Evolutionary conservation across 495 filamentous ascomycete species (phyloP).

Genomic region (Copromyces sp.): DNA sequence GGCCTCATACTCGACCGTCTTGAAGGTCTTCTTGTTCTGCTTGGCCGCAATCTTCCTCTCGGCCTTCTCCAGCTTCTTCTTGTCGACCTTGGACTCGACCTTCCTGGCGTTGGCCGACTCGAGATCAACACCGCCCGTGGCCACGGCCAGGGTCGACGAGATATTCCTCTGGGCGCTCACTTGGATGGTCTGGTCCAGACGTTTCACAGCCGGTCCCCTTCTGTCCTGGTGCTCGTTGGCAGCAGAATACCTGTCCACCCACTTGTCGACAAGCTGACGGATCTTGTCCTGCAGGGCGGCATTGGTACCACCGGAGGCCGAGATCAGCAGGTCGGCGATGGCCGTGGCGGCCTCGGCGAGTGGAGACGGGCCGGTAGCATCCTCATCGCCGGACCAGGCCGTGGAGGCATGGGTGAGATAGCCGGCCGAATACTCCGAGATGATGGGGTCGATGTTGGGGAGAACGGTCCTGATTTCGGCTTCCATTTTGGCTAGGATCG

Average conservation of each 20-base stretch:
- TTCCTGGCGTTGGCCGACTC: slow-evolving; percentile 87
- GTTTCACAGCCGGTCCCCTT: slow-evolving; percentile 67
- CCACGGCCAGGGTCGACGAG: slow-evolving; percentile 85
- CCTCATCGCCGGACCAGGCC: slow-evolving; percentile 65
- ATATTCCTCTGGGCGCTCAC: slow-evolving; percentile 90
- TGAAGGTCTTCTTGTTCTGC: slow-evolving; percentile 96
- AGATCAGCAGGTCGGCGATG: slow-evolving; percentile 77
- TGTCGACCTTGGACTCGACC: slow-evolving; percentile 93
- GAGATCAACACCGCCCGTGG: slow-evolving; percentile 75
- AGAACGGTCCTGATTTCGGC: slow-evolving; percentile 78
- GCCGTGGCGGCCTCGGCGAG: slow-evolving; percentile 74
- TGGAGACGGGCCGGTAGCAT: slow-evolving; percentile 56
- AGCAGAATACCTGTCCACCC: slow-evolving; percentile 70
- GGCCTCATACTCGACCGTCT: slow-evolving; percentile 95
- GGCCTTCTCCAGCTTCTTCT: slow-evolving; percentile 98
- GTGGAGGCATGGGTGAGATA: slow-evolving; percentile 90
- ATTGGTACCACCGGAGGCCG: slow-evolving; percentile 69
- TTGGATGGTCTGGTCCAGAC: slow-evolving; percentile 90
- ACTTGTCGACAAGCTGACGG: slow-evolving; percentile 77
- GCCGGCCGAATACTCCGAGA: slow-evolving; percentile 89
- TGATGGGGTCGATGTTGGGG: slow-evolving; percentile 77
- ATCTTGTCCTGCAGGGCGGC: slow-evolving; percentile 65
- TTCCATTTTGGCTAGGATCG: slow-evolving; percentile 53
- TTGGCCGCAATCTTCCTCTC: slow-evolving; percentile 97
- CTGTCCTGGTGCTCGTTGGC: slow-evolving; percentile 47